Conservation (phyloP, 305 asterid species). For the Petunia hybrid region DNA sequence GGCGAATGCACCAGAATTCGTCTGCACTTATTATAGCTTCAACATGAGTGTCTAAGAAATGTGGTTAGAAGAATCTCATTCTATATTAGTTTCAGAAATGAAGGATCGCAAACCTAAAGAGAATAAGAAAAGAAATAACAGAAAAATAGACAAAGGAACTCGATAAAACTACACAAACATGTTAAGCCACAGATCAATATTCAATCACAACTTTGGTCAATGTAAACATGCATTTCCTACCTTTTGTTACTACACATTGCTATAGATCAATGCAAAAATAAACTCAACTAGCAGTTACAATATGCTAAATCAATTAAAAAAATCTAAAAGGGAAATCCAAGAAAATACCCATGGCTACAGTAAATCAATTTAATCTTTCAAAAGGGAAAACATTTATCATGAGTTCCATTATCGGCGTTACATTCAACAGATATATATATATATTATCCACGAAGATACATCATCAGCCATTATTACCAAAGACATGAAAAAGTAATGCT, state of each 20-base stretch:
- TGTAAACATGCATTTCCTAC: neutral
- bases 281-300: neutral
- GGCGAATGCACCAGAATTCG: neutral
- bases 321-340: neutral
- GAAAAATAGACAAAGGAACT: neutral
- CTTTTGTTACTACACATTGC: slow-evolving; percentile 1
- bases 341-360: neutral
- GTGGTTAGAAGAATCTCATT: neutral
- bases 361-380: neutral
- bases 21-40: neutral
- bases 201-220: neutral
- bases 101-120: neutral
- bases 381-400: neutral
- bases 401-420: neutral
- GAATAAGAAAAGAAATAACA: neutral
- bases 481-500: too few relatives aligned
- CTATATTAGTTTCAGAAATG: neutral
- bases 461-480: neutral
- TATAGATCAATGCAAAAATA: neutral
- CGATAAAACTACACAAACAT: neutral
- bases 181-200: neutral
- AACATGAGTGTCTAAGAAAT: neutral
- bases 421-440: neutral
- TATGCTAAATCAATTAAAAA: neutral
- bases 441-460: neutral